Evolutionary conservation across 306 rosid species (phyloP).

Genomic region (Benincasa hispida): DNA sequence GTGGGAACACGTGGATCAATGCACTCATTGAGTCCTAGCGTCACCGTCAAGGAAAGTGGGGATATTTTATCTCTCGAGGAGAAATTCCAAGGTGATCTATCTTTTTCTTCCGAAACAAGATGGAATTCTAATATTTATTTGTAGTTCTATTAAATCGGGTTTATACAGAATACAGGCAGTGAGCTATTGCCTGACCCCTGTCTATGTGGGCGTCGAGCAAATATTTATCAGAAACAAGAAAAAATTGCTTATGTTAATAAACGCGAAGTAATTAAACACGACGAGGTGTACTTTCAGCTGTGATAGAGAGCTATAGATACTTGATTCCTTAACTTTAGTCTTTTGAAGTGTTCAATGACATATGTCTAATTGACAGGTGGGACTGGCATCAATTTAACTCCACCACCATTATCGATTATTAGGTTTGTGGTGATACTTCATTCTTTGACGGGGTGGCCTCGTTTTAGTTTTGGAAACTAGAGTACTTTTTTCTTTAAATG

Average conservation of each 20-base stretch:
- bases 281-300: not conserved
- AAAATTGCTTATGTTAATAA: not conserved
- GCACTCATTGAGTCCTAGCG: slow-evolving; percentile 80
- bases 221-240: not conserved
- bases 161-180: not conserved
- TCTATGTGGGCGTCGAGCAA: not conserved
- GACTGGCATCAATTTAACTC: slow-evolving; percentile 95
- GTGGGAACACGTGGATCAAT: slow-evolving; percentile 71
- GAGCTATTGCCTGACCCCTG: not conserved
- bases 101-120: not conserved
- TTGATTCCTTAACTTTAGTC: not conserved
- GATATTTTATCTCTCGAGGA: slow-evolving; percentile 92
- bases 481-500: not conserved
- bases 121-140: not conserved
- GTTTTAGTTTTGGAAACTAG: not conserved
- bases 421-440: slow-evolving; percentile 33
- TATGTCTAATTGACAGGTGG: slow-evolving; percentile 51
- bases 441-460: not conserved
- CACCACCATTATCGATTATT: slow-evolving; percentile 77
- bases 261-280: not conserved
- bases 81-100: slow-evolving; percentile 71
- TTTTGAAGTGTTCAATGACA: not conserved
- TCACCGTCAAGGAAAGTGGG: slow-evolving; percentile 89
- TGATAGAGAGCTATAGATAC: not conserved
- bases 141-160: not conserved